Conservation (phyloP, 2,329 filamentous ascomycete genomes). For the Sarocladium oryzae region DNA sequence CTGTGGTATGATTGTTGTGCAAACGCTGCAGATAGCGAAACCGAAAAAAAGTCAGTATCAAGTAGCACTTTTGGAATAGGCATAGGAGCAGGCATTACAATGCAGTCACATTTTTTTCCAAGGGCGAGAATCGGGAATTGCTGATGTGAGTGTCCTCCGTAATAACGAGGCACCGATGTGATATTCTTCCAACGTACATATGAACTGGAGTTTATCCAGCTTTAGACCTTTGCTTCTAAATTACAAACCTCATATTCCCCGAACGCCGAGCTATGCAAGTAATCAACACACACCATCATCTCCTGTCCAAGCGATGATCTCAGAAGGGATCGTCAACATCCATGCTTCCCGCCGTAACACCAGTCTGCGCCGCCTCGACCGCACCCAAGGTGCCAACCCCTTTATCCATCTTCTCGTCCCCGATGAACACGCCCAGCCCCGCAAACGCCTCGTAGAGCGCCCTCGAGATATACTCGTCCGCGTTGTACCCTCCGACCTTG, state of each 20-base stretch:
- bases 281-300: not conserved
- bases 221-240: too few relatives aligned
- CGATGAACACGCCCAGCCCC: constrained; percentile 80
- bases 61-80: constrained; percentile 5
- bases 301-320: not conserved
- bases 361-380: constrained; percentile 28
- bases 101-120: not conserved
- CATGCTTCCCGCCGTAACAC: constrained; percentile 32
- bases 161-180: too few relatives aligned
- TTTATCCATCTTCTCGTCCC: constrained; percentile 58
- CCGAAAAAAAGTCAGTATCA: not conserved
- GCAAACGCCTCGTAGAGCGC: constrained; percentile 85
- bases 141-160: too few relatives aligned
- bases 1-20: not conserved
- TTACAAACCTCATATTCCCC: constrained; percentile 9
- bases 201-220: too few relatives aligned
- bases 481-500: constrained; percentile 74
- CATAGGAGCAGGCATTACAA: not conserved
- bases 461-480: constrained; percentile 73
- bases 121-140: too few relatives aligned
- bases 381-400: constrained; percentile 27
- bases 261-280: constrained; percentile 6
- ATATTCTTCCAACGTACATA: too few relatives aligned
- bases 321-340: constrained; percentile 43
- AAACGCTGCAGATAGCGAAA: not conserved